A percentile compares a stretch with the other conserved stretches of the same genome.
Conservation (phyloP, 371 early-diverging fungal species). For the Cokeromyces recurvatus region DNA sequence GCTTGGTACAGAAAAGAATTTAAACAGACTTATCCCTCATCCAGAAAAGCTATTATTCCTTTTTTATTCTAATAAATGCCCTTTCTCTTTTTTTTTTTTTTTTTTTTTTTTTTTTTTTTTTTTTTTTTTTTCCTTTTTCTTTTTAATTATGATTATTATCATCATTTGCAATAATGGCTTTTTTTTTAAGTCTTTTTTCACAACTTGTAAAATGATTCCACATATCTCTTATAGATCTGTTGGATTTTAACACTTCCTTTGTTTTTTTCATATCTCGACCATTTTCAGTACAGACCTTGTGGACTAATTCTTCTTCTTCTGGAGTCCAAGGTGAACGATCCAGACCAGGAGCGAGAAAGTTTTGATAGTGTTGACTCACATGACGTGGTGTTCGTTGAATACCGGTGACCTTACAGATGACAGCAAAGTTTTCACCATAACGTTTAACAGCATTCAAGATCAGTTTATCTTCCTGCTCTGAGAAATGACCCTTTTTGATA, state of each 20-base stretch:
- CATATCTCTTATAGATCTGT: conserved; percentile 31
- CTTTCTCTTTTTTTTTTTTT: neutral
- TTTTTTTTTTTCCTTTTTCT: neutral
- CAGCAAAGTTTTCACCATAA: conserved; percentile 35
- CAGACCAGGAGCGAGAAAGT: conserved; percentile 19
- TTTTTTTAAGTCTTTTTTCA: no score
- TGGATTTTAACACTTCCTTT: conserved; percentile 13
- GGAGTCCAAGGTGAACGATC: conserved; percentile 38
- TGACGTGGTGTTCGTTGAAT: conserved; percentile 35
- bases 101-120: neutral
- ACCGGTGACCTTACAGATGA: conserved; percentile 20
- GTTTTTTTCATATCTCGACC: conserved; percentile 21
- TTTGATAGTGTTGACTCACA: conserved; percentile 37
- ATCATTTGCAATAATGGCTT: no score
- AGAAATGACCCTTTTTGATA: conserved; percentile 24
- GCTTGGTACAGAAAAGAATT: conserved; percentile 56
- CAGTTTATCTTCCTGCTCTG: conserved; percentile 22
- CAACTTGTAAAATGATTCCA: conserved; percentile 37
- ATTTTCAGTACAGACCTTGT: conserved; percentile 5
- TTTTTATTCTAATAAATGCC: conserved; percentile 32
- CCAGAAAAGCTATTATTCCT: conserved; percentile 60
- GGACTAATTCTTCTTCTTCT: conserved; percentile 20
- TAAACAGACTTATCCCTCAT: conserved; percentile 35
- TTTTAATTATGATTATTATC: no score
- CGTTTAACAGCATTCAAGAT: conserved; percentile 27